Evolutionary conservation across 176 grass and related monocot species (phyloP).

Genomic region (Bonia amplexicaulis): DNA sequence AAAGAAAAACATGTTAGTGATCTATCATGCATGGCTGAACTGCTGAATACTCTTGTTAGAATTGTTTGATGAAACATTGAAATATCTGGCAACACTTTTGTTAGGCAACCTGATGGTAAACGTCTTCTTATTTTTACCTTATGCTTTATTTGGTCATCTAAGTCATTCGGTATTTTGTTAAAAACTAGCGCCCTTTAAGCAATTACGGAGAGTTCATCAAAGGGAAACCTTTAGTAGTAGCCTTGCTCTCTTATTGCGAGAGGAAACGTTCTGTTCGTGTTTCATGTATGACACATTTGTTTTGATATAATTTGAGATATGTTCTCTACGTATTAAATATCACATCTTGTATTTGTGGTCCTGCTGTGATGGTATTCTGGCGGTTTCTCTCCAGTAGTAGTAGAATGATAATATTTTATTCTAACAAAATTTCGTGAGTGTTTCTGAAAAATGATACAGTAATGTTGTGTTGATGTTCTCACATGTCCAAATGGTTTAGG

Average conservation of each 20-base stretch:
- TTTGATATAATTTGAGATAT: neutral
- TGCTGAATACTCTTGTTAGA: neutral
- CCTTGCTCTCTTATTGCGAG: neutral
- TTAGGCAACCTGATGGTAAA: neutral
- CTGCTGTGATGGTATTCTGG: neutral
- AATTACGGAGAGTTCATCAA: neutral
- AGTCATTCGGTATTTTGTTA: neutral
- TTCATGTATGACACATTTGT: neutral
- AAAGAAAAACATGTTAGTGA: neutral
- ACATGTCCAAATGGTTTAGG: neutral
- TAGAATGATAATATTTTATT: neutral
- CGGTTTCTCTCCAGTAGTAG: neutral
- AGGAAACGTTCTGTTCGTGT: neutral
- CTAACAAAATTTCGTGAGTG: neutral
- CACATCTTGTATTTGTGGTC: neutral
- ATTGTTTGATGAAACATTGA: neutral
- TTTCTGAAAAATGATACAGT: neutral
- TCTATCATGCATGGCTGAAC: neutral
- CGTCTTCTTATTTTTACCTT: neutral
- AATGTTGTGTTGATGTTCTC: neutral
- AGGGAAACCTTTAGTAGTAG: neutral
- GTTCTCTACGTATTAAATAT: neutral
- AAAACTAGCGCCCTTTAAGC: neutral
- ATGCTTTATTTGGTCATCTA: neutral
- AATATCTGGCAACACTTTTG: neutral